Evolutionary conservation across 1,139 yeast species (phyloP).

Genomic region (Chernovozyma aurita): DNA sequence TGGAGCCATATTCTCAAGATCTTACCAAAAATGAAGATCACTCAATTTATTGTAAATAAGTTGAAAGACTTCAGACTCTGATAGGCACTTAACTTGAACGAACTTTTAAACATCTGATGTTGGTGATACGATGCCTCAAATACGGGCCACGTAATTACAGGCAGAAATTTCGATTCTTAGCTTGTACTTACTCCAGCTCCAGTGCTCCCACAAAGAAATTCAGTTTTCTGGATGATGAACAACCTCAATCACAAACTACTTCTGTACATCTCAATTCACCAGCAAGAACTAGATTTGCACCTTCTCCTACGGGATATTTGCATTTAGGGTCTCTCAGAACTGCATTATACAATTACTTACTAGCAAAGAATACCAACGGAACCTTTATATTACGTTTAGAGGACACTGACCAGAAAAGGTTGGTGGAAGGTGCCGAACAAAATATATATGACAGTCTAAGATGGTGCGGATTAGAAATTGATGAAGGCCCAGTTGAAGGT

Average conservation of each 20-base stretch:
- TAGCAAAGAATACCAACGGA: constrained; percentile 79
- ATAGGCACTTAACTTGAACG: too few relatives aligned
- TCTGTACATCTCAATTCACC: constrained; percentile 49
- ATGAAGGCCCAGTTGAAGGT: constrained; percentile 76
- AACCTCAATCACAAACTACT: neutral
- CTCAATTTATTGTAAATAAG: too few relatives aligned
- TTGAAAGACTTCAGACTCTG: too few relatives aligned
- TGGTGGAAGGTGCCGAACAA: constrained; percentile 77
- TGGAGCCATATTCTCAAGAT: too few relatives aligned
- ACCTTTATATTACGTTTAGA: constrained; percentile 78
- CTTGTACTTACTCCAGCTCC: neutral
- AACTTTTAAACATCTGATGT: too few relatives aligned
- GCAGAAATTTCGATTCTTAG: too few relatives aligned
- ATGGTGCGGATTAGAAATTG: constrained; percentile 75
- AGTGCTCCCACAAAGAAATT: neutral
- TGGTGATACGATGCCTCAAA: too few relatives aligned
- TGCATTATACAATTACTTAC: constrained; percentile 80
- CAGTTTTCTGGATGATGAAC: neutral
- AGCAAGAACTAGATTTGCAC: constrained; percentile 91
- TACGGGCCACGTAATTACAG: too few relatives aligned
- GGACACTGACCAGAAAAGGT: constrained; percentile 83
- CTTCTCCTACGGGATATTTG: constrained; percentile 93
- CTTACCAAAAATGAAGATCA: too few relatives aligned
- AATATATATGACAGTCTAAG: constrained; percentile 69
- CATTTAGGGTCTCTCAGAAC: constrained; percentile 93